Conservation (phyloP, 2,329 filamentous ascomycete genomes). For the Drechslera avenae region DNA sequence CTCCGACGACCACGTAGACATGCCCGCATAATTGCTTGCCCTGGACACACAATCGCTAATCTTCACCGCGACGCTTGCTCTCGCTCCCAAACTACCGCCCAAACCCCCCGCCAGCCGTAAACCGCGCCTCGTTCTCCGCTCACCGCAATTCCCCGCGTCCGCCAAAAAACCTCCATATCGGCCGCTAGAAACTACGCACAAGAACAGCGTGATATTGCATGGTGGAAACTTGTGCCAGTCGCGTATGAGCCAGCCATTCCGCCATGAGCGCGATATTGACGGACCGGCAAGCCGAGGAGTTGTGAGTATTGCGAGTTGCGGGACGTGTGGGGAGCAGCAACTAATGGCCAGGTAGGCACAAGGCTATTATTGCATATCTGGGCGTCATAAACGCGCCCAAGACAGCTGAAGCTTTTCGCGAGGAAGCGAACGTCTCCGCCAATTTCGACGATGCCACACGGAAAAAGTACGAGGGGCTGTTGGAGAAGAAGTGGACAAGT, state of each 20-base stretch:
- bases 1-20: not conserved
- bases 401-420: constrained; percentile 72
- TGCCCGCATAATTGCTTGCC: constrained; percentile 3
- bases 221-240: constrained; percentile 33
- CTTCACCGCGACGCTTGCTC: constrained; percentile 3
- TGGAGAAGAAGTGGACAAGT: constrained; percentile 99
- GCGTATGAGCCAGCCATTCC: constrained; percentile 34
- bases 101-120: constrained; percentile 7
- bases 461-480: constrained; percentile 90
- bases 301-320: constrained; percentile 62
- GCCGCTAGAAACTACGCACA: constrained; percentile 5
- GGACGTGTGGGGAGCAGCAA: not conserved
- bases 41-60: constrained; percentile 12
- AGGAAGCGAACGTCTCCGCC: constrained; percentile 76
- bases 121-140: constrained; percentile 11
- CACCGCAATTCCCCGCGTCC: constrained; percentile 31
- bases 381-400: constrained; percentile 72
- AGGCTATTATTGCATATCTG: constrained; percentile 90
- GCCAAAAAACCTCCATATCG: constrained; percentile 24
- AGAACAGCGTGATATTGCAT: constrained; percentile 32
- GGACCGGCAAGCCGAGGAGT: constrained; percentile 81
- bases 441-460: constrained; percentile 78
- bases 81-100: constrained; percentile 2
- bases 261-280: constrained; percentile 78
- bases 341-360: constrained; percentile 67